Evolutionary conservation across 208 protist genomes (phyloP).

Genomic region (Acanthamoeba lenticulata): DNA sequence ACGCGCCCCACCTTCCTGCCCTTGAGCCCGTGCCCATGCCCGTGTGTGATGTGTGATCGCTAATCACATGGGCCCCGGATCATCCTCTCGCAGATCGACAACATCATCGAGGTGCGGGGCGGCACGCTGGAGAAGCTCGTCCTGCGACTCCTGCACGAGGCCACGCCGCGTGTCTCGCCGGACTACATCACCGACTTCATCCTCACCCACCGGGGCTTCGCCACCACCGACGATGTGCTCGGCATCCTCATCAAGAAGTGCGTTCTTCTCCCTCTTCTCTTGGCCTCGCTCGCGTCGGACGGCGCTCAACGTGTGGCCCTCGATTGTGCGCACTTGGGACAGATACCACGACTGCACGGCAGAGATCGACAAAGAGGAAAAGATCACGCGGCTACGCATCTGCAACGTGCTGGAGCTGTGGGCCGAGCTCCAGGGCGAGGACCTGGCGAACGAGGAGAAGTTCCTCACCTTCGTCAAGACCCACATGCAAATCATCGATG

Average conservation of each 20-base stretch:
- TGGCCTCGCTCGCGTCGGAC: no score
- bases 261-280: not conserved
- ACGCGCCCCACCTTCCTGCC: not conserved
- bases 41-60: no score
- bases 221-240: conserved; percentile 29
- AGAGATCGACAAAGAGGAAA: not conserved
- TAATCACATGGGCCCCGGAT: no score
- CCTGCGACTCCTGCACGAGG: conserved; percentile 13
- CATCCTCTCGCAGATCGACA: not conserved
- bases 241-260: not conserved
- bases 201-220: conserved; percentile 1
- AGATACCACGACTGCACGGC: not conserved
- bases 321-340: not conserved
- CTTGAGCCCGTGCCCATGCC: no score
- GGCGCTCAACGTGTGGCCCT: not conserved
- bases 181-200: conserved; percentile 12
- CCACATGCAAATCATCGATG: not conserved
- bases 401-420: not conserved
- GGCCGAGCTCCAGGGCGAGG: conserved; percentile 29
- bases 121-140: conserved; percentile 45
- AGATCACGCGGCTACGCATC: conserved; percentile 4
- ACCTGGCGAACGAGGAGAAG: not conserved
- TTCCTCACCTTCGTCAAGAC: conserved; percentile 12
- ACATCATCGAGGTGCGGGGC: not conserved
- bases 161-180: not conserved